Conservation (phyloP, 1,139 yeast genomes). For the Ogataea hybrid region DNA sequence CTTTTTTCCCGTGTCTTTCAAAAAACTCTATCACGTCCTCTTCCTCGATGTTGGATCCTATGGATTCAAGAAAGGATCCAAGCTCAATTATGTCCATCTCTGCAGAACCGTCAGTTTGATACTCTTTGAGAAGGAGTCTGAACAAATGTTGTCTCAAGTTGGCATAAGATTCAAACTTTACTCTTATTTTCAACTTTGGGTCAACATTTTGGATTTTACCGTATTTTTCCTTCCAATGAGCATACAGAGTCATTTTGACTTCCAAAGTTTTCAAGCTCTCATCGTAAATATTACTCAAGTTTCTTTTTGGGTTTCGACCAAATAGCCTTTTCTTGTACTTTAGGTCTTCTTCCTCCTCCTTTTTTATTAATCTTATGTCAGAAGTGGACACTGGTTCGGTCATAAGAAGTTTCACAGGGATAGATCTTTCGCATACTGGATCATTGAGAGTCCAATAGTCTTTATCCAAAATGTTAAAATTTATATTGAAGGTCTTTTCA, state of each 20-base stretch:
- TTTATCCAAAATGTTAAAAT: conserved; percentile 75
- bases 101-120: conserved; percentile 40
- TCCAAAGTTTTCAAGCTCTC: conserved; percentile 40
- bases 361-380: conserved; percentile 13
- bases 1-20: conserved; percentile 39
- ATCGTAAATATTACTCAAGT: conserved; percentile 35
- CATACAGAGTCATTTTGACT: conserved; percentile 38
- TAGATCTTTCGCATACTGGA: conserved; percentile 63
- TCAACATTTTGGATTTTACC: conserved; percentile 11
- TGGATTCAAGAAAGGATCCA: conserved; percentile 54
- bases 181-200: conserved; percentile 60
- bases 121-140: conserved; percentile 59
- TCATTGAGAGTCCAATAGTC: conserved; percentile 84
- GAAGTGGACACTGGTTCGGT: conserved; percentile 3
- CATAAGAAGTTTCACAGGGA: conserved; percentile 31
- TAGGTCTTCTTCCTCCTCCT: conserved; percentile 12
- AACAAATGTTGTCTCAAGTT: conserved; percentile 68
- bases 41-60: conserved; percentile 58
- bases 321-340: conserved; percentile 15
- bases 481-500: conserved; percentile 64
- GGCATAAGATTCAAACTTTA: conserved; percentile 67
- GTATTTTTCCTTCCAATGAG: conserved; percentile 31
- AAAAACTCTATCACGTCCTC: conserved; percentile 47
- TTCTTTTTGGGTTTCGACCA: conserved; percentile 28
- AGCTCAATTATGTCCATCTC: conserved; percentile 55